These are phyloP conservation scores for Mallotus repandus DNA, from an alignment of 441 rosid species.

Conservation along the genomic window DNA sequence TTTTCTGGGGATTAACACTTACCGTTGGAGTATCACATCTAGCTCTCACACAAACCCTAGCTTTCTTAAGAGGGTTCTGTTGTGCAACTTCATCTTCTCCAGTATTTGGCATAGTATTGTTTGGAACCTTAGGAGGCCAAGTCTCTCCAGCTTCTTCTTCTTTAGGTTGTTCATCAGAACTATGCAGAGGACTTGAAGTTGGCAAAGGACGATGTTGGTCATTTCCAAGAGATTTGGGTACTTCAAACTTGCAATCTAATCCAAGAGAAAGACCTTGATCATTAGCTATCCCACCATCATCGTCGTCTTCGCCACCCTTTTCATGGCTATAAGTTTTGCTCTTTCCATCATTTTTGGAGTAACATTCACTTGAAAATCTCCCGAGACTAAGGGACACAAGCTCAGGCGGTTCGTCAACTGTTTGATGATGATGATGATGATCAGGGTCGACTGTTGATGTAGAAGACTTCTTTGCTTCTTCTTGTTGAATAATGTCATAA, in stretches of 20 bases:
- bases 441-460: constrained; percentile 17
- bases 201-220: constrained; percentile 26
- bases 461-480: constrained; percentile 29
- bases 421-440: constrained; percentile 11
- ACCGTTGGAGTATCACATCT: constrained; percentile 88
- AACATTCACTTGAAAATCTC: constrained; percentile 35
- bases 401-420: constrained; percentile 33
- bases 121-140: constrained; percentile 39
- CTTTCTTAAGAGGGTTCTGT: constrained; percentile 62
- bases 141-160: constrained; percentile 41
- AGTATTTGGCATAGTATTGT: constrained; percentile 30
- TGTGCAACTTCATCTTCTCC: constrained; percentile 50
- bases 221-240: constrained; percentile 26
- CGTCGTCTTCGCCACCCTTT: constrained; percentile 16
- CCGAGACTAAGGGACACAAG: constrained; percentile 81
- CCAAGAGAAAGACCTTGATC: constrained; percentile 47
- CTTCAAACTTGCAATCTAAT: constrained; percentile 52
- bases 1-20: too few relatives aligned
- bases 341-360: constrained; percentile 28
- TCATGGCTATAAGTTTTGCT: constrained; percentile 23
- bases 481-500: constrained; percentile 42
- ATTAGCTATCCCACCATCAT: constrained; percentile 23
- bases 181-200: constrained; percentile 34
- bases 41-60: constrained; percentile 88
- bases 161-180: constrained; percentile 36